Base-by-base conservation (phyloP, 2,329 filamentous ascomycete species). In the Geosmithia flava region DNA sequence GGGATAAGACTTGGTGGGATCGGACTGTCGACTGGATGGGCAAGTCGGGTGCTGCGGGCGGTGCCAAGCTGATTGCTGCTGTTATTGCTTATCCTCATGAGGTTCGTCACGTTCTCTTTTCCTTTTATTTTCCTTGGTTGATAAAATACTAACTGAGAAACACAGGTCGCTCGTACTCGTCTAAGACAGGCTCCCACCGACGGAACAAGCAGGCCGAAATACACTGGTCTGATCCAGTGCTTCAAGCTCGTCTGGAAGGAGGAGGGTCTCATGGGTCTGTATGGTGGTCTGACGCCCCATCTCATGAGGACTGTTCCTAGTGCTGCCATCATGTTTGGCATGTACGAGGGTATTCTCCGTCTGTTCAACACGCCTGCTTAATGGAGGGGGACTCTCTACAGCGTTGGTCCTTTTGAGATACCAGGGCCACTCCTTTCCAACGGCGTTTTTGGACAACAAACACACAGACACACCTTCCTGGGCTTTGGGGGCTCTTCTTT, bases 271-370 rank as follows among this genome's bases (percentile, higher is more conserved):
- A 78, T 82, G 44, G 86, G 84, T 30, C 71, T 97, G 52, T 97
- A 96, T 61, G 90, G 91, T 49, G 90, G 90, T 17, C 72, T 97
- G 58, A 94, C 90, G 15, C 89, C 91, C 44, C 91, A 97, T 62
- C 79, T 97, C 58, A 78, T 96, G 66, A 78, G 90, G 52, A 90
- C 90, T 7, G 90, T 96, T 6, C 91, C 91, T 1, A 93, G 86
- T 56, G 89, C 91, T 7, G 89, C 87, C 55, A 95, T 97, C 63
- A 96, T 95, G 86, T 95, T 96, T 64, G 89, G 88, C 65, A 93
- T 93, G 72, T 95, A 80, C 58, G 76, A 80, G 59, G 74, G 69
- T 48, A 78, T 80, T 42, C 63, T 80, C 29, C 68, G 69, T 6
- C 55, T 75, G 6, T 70, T 74, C 50, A 58, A 69, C 50, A 65